Percentiles rank a stretch among this genome's conserved stretches.
Conservation (phyloP, 2,329 filamentous ascomycete genomes). For the Aspergillus transmontanensis region DNA sequence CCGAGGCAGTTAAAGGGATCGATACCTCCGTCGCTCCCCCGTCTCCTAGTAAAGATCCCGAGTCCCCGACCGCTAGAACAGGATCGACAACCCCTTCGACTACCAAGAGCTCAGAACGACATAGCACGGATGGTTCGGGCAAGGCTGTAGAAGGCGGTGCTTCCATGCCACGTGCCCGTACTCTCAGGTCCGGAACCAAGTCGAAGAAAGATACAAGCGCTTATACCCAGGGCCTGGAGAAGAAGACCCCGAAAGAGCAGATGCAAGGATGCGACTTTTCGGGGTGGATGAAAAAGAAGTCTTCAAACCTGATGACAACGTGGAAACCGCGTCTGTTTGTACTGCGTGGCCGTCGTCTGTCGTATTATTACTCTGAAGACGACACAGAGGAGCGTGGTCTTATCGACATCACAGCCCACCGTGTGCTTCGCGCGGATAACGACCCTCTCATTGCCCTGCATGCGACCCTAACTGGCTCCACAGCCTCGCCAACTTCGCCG, state of each 20-base stretch:
- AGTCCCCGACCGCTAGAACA: conserved; percentile 70
- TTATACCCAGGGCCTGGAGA: conserved; percentile 82
- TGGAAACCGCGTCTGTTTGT: conserved; percentile 98
- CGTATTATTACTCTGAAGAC: conserved; percentile 94
- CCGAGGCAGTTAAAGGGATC: conserved; percentile 66
- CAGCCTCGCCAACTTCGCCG: conserved; percentile 64
- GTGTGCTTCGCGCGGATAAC: conserved; percentile 90
- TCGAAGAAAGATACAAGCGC: conserved; percentile 94
- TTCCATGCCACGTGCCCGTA: conserved; percentile 55
- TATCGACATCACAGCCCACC: conserved; percentile 96
- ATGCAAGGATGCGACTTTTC: conserved; percentile 88
- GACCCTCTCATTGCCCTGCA: conserved; percentile 89
- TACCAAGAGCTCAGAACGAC: conserved; percentile 75
- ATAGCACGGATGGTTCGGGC: conserved; percentile 66
- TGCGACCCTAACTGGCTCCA: conserved; percentile 88
- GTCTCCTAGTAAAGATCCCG: conserved; percentile 55
- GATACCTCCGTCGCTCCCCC: conserved; percentile 45
- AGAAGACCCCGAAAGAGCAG: conserved; percentile 78
- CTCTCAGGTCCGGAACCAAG: conserved; percentile 57
- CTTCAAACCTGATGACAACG: conserved; percentile 90
- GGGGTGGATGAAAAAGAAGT: conserved; percentile 99
- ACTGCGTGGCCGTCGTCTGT: conserved; percentile 83
- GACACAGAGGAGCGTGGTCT: conserved; percentile 92
- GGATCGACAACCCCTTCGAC: conserved; percentile 71
- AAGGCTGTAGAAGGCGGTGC: conserved; percentile 52